Base-by-base conservation (phyloP, 1,139 yeast genomes). In the Magnusiomyces ingens region DNA sequence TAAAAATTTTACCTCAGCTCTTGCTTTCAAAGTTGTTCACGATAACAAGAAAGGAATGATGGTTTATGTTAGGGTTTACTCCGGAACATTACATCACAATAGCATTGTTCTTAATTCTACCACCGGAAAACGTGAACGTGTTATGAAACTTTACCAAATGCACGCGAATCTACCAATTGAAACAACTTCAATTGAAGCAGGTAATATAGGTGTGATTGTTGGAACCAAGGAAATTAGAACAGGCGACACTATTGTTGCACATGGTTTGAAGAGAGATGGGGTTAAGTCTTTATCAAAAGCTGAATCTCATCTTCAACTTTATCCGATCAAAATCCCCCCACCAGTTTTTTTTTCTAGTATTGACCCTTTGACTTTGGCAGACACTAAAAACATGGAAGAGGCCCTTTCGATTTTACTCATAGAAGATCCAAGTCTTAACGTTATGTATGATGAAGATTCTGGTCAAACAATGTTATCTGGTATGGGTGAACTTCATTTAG, bases 401-500 rank as follows among this genome's bases (percentile, higher is more conserved):
- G 85, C 95, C 2, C 74, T 93, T 45, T 73, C 73, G 4, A 73
- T 80, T 1, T 69, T 94, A 47, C 71, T 87, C 13, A 76, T 87
- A 55, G 99, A 94, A 66, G 99, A 89, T 62, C 95, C 95, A 5
- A 84, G 91, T 55, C 71, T 88, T 59, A 77, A 78, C 42, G 74
- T 85, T 13, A 67, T 78, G 1, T 76, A 73, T 52, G 97, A 93
- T 64, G 95, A 87, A 59, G 97, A 91, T 57, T 75, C 87, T 55
- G 96, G 96, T 0, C 97, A 93, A 68, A 83, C 90, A 0, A 75
- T 90, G 32, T 69, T 93, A 38, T 82, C 95, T 51, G 99, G 99
- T 2, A 90, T 93, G 97, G 99, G 98, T 17, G 96, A 90, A 64
- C 74, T 93, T 51, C 99, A 93, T 68, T 75, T 93, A 52, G 98